Base-by-base conservation (phyloP, 192 early-diverging fungal species). In the Umbelopsis vinacea region DNA sequence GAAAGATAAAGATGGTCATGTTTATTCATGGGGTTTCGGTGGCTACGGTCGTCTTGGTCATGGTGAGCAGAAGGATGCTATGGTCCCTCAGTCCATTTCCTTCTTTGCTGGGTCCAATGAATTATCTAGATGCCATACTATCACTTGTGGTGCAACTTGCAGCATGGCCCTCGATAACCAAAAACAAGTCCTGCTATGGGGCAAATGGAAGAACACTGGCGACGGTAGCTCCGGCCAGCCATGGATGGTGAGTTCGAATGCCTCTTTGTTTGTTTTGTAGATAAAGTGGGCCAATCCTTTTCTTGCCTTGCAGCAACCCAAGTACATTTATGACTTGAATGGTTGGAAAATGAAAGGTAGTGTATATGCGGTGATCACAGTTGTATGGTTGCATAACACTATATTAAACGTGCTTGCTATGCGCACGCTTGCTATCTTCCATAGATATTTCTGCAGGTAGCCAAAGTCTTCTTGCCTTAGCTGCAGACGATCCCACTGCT, bases 21-120 rank as follows among this genome's bases (percentile, higher is more conserved):
- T 92, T n/a, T 88, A 78, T 71, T 83, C 80, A 2, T 92, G 90
- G 87, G 90, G 90, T 10, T 88, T 88, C 66, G 85, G 87, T 72
- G 85, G 90, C 14, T 78, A 81, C 73, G 90, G 90, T 33, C 89
- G 89, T 69, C 78, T 92, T 21, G 90, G 90, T 0, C 84, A 85
- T 57, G 71, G 80, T 3, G 82, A 85, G 66, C 84, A 85, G 70
- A 83, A 85, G 52, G 84, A 85, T 52, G 74, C 81, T 17, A 79
- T 73, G 74, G 72, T 66, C 24, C 84, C 84, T 0, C 70, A 76
- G 71, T 68, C 77, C 24, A 83, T 85, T 54, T 70, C 80, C 12
- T 66, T 77, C 6, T 82, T 83, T 71, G 75, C 82, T 6, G 76
- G 78, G 14, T 71, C 79, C 14, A 67, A 71, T 69, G 70, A 69